Evolutionary conservation across 1,284 basidiomycete genomes (phyloP).

Genomic region (Irpex rosettiformis): DNA sequence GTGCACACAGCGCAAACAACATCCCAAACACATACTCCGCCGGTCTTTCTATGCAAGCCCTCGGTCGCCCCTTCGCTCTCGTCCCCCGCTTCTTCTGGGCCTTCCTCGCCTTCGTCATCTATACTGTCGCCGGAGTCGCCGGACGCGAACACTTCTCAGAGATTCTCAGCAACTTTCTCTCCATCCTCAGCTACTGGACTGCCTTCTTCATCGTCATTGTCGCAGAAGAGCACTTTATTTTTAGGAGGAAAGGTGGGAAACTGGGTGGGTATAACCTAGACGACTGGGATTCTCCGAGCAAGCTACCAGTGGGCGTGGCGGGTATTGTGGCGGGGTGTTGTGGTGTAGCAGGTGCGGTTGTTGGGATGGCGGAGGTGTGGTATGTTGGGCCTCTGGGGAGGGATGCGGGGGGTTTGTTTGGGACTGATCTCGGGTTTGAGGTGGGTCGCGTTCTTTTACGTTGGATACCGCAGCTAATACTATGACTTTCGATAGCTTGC

Average conservation of each 20-base stretch:
- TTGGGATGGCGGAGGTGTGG: constrained; percentile 51
- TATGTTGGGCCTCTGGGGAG: constrained; percentile 49
- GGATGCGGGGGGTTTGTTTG: constrained; percentile 37
- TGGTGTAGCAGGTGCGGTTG: constrained; percentile 44
- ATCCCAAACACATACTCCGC: constrained; percentile 60
- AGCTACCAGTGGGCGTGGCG: constrained; percentile 54
- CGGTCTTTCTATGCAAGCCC: constrained; percentile 52
- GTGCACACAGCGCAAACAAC: constrained; percentile 48
- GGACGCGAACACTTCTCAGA: constrained; percentile 59
- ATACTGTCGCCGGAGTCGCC: constrained; percentile 59
- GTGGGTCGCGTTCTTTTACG: constrained; percentile 23
- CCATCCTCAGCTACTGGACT: constrained; percentile 64
- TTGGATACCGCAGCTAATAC: background rate
- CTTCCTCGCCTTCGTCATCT: constrained; percentile 46
- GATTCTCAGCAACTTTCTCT: constrained; percentile 51
- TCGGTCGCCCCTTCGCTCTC: constrained; percentile 49
- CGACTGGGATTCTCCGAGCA: constrained; percentile 49
- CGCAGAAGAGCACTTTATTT: constrained; percentile 55
- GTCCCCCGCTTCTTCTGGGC: constrained; percentile 64
- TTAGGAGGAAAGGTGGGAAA: constrained; percentile 40
- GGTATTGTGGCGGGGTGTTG: constrained; percentile 46
- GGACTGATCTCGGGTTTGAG: constrained; percentile 60
- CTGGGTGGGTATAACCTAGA: constrained; percentile 52
- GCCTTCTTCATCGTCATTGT: constrained; percentile 60
- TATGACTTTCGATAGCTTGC: constrained; percentile 30